A percentile compares a stretch with the other conserved stretches of the same genome.
Evolutionary conservation across 2,329 filamentous ascomycete species (phyloP).

Genomic region (Talaromyces sp.): DNA sequence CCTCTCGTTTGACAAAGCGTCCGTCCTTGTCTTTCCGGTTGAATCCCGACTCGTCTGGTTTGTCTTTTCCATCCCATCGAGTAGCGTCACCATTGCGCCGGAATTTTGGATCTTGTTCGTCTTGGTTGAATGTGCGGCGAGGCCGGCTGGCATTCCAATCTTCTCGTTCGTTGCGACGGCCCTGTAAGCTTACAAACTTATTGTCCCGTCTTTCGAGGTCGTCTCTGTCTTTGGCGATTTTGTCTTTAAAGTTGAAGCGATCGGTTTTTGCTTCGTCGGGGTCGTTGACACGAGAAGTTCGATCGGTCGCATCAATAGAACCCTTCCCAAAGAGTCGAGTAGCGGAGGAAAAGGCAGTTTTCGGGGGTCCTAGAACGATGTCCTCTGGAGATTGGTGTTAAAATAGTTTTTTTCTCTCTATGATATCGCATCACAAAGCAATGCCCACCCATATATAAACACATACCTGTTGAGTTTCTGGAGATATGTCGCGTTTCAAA

Average conservation of each 20-base stretch:
- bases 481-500: conserved; percentile 42
- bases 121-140: conserved; percentile 36
- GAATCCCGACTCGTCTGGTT: conserved; percentile 49
- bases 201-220: conserved; percentile 36
- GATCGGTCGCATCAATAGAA: conserved; percentile 42
- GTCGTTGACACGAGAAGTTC: conserved; percentile 44
- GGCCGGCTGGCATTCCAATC: conserved; percentile 39
- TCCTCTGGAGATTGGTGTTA: conserved; percentile 55
- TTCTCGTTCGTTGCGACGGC: conserved; percentile 36
- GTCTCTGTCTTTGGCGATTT: conserved; percentile 36
- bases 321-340: conserved; percentile 52
- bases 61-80: conserved; percentile 37
- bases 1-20: conserved; percentile 57
- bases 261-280: conserved; percentile 56
- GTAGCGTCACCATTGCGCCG: conserved; percentile 41
- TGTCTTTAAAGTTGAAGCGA: conserved; percentile 57
- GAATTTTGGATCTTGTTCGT: conserved; percentile 37
- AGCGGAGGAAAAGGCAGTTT: conserved; percentile 75
- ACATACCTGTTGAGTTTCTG: conserved; percentile 45
- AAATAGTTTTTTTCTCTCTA: neutral
- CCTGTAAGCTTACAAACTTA: conserved; percentile 26
- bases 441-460: conserved; percentile 15
- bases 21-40: conserved; percentile 46
- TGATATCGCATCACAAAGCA: neutral
- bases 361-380: conserved; percentile 78